A percentile compares a stretch with the other conserved stretches of the same genome.
Evolutionary conservation across 495 filamentous ascomycete species (phyloP).

Genomic region (Penicillium lividum): DNA sequence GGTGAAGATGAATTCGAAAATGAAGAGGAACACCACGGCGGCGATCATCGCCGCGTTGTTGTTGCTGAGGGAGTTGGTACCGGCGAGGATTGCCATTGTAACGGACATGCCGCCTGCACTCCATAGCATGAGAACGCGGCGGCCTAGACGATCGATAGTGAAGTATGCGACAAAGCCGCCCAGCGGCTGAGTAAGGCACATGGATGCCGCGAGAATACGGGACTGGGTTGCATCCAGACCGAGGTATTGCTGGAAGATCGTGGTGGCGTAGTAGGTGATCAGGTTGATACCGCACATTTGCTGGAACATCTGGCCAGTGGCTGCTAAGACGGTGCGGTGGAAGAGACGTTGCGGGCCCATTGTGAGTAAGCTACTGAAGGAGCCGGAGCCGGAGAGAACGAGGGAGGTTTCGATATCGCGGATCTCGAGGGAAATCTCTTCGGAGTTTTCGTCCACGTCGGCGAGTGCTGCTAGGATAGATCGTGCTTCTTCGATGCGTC

Average conservation of each 20-base stretch:
- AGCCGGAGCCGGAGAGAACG: constrained; percentile 31
- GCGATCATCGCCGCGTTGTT: not conserved
- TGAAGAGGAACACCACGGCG: constrained; percentile 20
- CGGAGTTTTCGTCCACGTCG: constrained; percentile 26
- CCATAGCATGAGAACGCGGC: constrained; percentile 64
- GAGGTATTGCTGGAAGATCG: constrained; percentile 51
- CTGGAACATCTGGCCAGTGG: constrained; percentile 33
- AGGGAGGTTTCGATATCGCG: constrained; percentile 42
- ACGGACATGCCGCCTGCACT: constrained; percentile 56
- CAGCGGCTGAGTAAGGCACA: constrained; percentile 73
- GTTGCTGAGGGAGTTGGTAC: constrained; percentile 39
- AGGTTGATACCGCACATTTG: constrained; percentile 30
- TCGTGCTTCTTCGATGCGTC: constrained; percentile 52
- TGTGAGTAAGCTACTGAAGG: constrained; percentile 33
- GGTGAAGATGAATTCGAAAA: constrained; percentile 42
- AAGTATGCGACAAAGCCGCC: constrained; percentile 76
- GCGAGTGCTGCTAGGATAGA: constrained; percentile 48
- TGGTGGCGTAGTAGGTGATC: constrained; percentile 26
- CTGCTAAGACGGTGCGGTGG: constrained; percentile 34
- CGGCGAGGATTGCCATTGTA: constrained; percentile 59
- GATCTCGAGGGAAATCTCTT: constrained; percentile 34
- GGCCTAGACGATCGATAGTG: constrained; percentile 72
- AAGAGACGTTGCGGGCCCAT: constrained; percentile 38
- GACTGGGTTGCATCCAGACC: constrained; percentile 72
- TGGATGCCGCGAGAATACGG: constrained; percentile 73